Conservation (phyloP, 108 stramenopile species). For the Aureococcus anophagefferens region DNA sequence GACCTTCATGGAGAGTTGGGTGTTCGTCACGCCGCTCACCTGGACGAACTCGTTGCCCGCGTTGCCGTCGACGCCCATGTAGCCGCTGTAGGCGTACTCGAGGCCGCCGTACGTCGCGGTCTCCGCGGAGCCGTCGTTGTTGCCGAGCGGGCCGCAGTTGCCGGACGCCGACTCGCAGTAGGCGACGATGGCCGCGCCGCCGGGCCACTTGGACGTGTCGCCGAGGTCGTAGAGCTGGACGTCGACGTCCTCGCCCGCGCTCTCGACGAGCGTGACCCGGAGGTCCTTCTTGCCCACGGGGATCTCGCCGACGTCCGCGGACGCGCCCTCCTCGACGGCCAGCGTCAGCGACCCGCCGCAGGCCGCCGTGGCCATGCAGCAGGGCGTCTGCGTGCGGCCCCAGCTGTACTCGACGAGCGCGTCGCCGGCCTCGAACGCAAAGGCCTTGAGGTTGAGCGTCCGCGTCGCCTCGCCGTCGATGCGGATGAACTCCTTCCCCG, state of each 20-base stretch:
- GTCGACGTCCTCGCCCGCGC: slow-evolving; percentile 3
- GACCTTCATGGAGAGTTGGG: neutral
- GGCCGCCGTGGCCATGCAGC: neutral
- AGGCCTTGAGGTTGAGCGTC: slow-evolving; percentile 7
- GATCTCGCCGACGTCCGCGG: slow-evolving; percentile 2
- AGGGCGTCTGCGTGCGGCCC: neutral
- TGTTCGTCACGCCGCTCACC: neutral
- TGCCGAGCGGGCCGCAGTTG: slow-evolving; percentile 4
- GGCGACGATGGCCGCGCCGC: neutral
- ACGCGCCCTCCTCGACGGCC: neutral
- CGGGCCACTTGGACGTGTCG: neutral
- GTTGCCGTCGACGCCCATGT: slow-evolving; percentile 1
- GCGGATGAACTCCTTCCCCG: slow-evolving; percentile 5
- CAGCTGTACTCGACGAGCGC: slow-evolving; percentile 5
- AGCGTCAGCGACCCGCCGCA: neutral
- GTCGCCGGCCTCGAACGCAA: slow-evolving; percentile 6
- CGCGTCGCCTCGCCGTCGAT: neutral
- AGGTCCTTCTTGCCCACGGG: slow-evolving; percentile 5
- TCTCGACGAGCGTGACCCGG: neutral
- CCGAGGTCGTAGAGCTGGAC: slow-evolving; percentile 7
- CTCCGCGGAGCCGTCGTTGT: slow-evolving; percentile 6
- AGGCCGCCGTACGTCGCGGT: neutral
- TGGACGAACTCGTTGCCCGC: slow-evolving; percentile 9
- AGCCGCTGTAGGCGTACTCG: slow-evolving; percentile 5
- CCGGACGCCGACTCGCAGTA: neutral